Conservation (phyloP, 768 basidiomycete genomes). For the Tephrocybe sp. region DNA sequence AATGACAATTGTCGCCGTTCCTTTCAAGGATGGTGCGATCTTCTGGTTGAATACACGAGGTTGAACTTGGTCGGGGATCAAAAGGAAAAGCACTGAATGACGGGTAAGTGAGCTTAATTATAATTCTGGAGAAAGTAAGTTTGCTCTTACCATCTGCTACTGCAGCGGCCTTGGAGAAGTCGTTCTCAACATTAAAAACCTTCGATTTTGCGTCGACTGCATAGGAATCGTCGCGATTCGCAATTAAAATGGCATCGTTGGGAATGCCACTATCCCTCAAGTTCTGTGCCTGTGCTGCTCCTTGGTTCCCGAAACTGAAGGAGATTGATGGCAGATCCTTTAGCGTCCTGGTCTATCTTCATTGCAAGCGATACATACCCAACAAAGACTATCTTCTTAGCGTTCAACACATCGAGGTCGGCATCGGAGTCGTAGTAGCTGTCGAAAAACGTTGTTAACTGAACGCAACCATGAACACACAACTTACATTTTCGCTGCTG, state of each 20-base stretch:
- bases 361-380: constrained; percentile 35
- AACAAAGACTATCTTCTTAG: constrained; percentile 57
- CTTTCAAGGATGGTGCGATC: constrained; percentile 48
- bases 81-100: constrained; percentile 49
- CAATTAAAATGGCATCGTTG: constrained; percentile 58
- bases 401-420: constrained; percentile 42
- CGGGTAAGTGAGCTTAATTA: neutral
- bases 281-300: constrained; percentile 65
- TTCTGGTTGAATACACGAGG: constrained; percentile 58
- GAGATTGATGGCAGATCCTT: too few relatives aligned
- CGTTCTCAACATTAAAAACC: constrained; percentile 55
- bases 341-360: neutral
- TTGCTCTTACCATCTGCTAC: constrained; percentile 47
- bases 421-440: constrained; percentile 65
- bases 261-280: constrained; percentile 60
- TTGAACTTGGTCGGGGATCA: constrained; percentile 65
- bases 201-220: constrained; percentile 54
- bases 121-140: neutral
- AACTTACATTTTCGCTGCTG: constrained; percentile 54
- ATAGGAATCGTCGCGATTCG: constrained; percentile 56
- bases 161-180: constrained; percentile 52
- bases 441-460: neutral
- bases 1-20: constrained; percentile 46
- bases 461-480: neutral
- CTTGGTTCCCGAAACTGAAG: constrained; percentile 60